Evolutionary conservation across 164 flowering plant species (phyloP).

Genomic region (Chimonanthus praecox): DNA sequence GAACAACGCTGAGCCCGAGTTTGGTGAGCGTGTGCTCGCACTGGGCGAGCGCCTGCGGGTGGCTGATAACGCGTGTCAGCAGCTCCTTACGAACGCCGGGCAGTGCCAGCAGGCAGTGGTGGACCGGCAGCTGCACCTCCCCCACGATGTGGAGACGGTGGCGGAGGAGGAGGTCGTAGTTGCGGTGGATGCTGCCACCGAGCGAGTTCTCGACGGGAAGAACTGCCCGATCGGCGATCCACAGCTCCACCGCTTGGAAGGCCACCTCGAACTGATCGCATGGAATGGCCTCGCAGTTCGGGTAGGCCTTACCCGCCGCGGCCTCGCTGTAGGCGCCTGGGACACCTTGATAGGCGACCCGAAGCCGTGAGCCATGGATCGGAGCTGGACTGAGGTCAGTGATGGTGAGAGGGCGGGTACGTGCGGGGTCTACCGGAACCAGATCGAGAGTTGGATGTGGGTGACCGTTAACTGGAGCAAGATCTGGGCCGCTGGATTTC

Average conservation of each 20-base stretch:
- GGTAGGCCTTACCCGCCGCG: conserved; percentile 21
- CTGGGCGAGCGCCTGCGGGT: conserved; percentile 28
- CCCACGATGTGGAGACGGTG: conserved; percentile 16
- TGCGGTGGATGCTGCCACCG: conserved; percentile 22
- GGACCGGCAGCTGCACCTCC: conserved; percentile 21
- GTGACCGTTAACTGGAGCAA: conserved; percentile 57
- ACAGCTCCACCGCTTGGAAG: conserved; percentile 16
- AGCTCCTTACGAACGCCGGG: conserved; percentile 22
- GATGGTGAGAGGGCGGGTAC: conserved; percentile 57
- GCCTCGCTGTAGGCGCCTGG: conserved; percentile 30
- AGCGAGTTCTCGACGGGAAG: conserved; percentile 26
- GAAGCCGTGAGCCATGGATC: background rate
- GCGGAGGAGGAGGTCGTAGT: conserved; percentile 19
- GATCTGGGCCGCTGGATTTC: conserved; percentile 14
- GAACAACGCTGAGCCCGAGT: conserved; percentile 13
- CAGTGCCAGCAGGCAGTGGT: conserved; percentile 24
- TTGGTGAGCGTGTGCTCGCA: conserved; percentile 15
- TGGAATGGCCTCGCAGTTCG: conserved; percentile 20
- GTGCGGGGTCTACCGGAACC: conserved; percentile 38
- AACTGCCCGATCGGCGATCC: conserved; percentile 19
- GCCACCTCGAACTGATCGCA: conserved; percentile 17
- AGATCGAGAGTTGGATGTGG: conserved; percentile 43
- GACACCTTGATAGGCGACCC: conserved; percentile 25
- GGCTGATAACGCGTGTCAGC: conserved; percentile 24
- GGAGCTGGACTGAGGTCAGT: conserved; percentile 29